Base-by-base conservation (phyloP, 139 green algal species). In the Volvox africanus region DNA sequence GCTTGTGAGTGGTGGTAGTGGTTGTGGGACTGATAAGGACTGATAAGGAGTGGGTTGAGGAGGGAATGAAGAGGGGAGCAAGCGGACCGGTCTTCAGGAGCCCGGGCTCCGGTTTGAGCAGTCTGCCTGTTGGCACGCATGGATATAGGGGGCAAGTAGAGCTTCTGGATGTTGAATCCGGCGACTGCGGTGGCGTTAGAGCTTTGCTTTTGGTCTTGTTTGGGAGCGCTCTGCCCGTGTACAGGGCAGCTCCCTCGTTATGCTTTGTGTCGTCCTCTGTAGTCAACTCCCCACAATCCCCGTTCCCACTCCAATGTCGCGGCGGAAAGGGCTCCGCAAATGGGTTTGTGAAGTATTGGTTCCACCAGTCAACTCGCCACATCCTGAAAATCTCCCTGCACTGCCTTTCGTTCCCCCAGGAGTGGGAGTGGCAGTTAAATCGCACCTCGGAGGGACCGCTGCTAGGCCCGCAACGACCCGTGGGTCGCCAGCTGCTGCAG, bases 351-450 rank as follows among this genome's bases (percentile, higher is more conserved):
- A 12, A 14, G 67, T 75, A 28, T 11, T 75, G 5, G 67, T 9
- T 32, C 24, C 67, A 75, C 14, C 3, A 28, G 24, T 75, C 67
- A 12, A 75, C 22, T 32, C 24, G 22, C 14, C 67, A 14, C 11
- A 14, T 32, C 22, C 67, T 75, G 44, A 9, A 55, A 55, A 5
- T 75, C 67, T 26, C 24, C 67, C 67, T 28, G 24, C 67, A 75
- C 24, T 28, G 22, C 14, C 22, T 75, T 75, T 75, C 71, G 21
- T 79, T 33, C 81, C 16, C n/a, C 19, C 92, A 69, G 92, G 92
- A 14, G 32, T 37, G 0, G 92, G 92, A 2, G 20, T 94, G 21
- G 92, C 89, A 3, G 62, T 92, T 16, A 78, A 68, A 36, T 93
- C 85, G 33, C 36, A 12, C 32, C 81, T 73, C 11, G 77, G 65